Evolutionary conservation across 2,329 filamentous ascomycete species (phyloP).

Genomic region (Zasmidium citrigriseum): DNA sequence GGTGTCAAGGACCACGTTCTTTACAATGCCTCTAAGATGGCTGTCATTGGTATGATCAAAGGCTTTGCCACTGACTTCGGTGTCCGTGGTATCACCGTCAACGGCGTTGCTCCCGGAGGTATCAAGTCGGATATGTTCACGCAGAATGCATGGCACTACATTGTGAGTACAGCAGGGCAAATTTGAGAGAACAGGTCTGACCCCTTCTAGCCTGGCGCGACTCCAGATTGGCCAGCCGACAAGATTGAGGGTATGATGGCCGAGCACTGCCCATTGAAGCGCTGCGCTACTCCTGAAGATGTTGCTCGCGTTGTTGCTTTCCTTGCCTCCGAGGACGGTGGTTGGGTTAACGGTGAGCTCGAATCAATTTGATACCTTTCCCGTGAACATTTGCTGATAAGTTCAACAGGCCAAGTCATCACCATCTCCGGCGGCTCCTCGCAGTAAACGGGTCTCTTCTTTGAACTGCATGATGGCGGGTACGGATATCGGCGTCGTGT

Average conservation of each 20-base stretch:
- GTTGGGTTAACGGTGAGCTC: slow-evolving; percentile 41
- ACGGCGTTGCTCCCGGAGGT: slow-evolving; percentile 70
- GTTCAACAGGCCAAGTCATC: slow-evolving; percentile 40
- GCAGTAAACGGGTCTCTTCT: slow-evolving; percentile 30
- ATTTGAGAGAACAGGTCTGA: no score
- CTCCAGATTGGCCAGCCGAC: slow-evolving; percentile 50
- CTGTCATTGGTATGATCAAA: slow-evolving; percentile 72
- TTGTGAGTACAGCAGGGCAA: neutral
- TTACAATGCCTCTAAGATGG: slow-evolving; percentile 72
- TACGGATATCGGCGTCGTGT: slow-evolving; percentile 6
- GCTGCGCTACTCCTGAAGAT: slow-evolving; percentile 51
- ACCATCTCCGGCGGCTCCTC: slow-evolving; percentile 45
- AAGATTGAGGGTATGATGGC: slow-evolving; percentile 55
- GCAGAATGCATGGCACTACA: slow-evolving; percentile 33
- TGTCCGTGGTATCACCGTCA: slow-evolving; percentile 67
- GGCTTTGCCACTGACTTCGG: slow-evolving; percentile 72
- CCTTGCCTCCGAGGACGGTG: slow-evolving; percentile 40
- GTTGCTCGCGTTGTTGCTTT: slow-evolving; percentile 43
- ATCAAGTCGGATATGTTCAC: slow-evolving; percentile 79
- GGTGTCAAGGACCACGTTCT: slow-evolving; percentile 71
- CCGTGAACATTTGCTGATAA: neutral
- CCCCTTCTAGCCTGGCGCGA: slow-evolving; percentile 39
- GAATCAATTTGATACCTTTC: slow-evolving; percentile 32
- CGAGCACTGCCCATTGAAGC: slow-evolving; percentile 49
- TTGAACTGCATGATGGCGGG: neutral